A percentile compares a stretch with the other conserved stretches of the same genome.
Evolutionary conservation across 2,329 filamentous ascomycete genomes (phyloP).

Genomic region (Penicillium capsulatum): DNA sequence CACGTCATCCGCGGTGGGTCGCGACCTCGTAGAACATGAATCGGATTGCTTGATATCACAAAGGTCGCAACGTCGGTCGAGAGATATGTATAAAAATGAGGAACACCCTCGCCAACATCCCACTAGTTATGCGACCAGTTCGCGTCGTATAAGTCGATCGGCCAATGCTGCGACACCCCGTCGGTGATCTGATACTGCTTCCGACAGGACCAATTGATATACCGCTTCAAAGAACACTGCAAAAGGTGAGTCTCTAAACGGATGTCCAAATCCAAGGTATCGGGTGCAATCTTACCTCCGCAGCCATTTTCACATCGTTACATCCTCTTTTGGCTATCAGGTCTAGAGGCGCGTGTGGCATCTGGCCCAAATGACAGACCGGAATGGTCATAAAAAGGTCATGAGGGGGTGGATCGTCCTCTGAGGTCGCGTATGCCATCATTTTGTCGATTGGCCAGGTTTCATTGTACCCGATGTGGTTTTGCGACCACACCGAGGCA

Average conservation of each 20-base stretch:
- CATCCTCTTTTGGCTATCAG: not conserved
- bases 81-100: no score
- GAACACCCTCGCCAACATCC: no score
- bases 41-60: no score
- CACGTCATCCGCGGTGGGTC: no score
- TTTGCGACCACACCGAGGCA: not conserved
- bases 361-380: not conserved
- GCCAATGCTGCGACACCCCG: not conserved
- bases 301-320: not conserved
- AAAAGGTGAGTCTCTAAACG: not conserved
- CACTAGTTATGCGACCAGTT: no score
- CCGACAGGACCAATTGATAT: not conserved
- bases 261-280: not conserved
- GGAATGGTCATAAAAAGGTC: not conserved
- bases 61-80: no score
- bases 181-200: not conserved
- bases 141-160: no score
- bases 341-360: not conserved
- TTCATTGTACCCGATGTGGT: not conserved
- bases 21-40: no score
- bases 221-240: not conserved
- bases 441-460: not conserved
- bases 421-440: not conserved
- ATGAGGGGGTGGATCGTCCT: not conserved
- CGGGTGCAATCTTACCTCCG: not conserved